Percentiles rank a stretch among this genome's conserved stretches.
These are phyloP conservation scores for Phytophthora nicotianae DNA, from an alignment of 352 stramenopile species.

Conservation along the genomic window DNA sequence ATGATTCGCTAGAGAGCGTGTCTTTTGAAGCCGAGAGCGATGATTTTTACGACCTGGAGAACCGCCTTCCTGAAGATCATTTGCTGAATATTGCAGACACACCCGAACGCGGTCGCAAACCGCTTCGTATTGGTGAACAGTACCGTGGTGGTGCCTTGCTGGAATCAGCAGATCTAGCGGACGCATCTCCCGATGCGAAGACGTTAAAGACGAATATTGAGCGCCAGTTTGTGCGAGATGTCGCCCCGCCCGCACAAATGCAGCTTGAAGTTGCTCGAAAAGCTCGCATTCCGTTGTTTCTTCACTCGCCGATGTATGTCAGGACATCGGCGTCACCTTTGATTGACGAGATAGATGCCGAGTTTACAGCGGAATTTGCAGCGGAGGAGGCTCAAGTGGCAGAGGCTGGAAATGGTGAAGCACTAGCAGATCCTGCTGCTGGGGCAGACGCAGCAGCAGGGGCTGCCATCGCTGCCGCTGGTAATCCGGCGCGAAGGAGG, in stretches of 20 bases:
- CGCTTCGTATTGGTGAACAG: conserved; percentile 29
- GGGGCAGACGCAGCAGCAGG: conserved; percentile 5
- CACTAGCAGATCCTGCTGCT: conserved; percentile 9
- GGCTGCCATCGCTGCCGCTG: conserved; percentile 22
- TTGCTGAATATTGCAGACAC: conserved; percentile 35
- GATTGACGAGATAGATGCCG: conserved; percentile 49
- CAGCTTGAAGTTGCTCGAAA: conserved; percentile 85
- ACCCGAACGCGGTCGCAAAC: conserved; percentile 18
- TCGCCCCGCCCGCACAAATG: conserved; percentile 84
- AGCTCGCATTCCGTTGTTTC: conserved; percentile 81
- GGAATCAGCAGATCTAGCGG: conserved; percentile 22
- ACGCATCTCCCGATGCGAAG: conserved; percentile 50
- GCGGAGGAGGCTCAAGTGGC: conserved; percentile 18
- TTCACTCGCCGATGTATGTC: conserved; percentile 89
- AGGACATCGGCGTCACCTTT: conserved; percentile 66
- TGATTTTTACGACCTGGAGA: conserved; percentile 62
- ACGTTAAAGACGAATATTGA: conserved; percentile 59
- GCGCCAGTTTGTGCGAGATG: conserved; percentile 73
- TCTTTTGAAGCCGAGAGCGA: conserved; percentile 57
- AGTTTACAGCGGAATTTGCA: conserved; percentile 29
- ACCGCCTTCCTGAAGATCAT: conserved; percentile 34
- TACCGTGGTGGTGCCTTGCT: conserved; percentile 36
- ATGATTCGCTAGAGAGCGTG: conserved; percentile 56
- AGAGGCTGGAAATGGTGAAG: conserved; percentile 23
- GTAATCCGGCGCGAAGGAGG: conserved; percentile 25